phyloP scores from a whole-genome alignment of 805 yeast genomes.

The Cyberlindnera saturnus region DNA sequence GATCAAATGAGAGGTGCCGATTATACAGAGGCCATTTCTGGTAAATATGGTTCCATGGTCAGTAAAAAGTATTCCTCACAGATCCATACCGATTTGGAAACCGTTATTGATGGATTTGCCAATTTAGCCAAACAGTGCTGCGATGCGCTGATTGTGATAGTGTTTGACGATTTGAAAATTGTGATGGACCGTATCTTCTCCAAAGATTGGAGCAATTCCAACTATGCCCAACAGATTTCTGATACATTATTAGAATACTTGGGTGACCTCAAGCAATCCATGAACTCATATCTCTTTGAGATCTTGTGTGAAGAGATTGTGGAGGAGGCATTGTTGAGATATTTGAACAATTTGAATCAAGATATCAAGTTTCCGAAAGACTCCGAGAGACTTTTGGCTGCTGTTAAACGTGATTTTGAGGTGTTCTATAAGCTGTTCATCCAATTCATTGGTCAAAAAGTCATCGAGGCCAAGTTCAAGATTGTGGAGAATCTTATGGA shows the following conservation, averaged over 20 bases:
- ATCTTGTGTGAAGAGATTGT: slow-evolving; percentile 47
- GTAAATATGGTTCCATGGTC: slow-evolving; percentile 58
- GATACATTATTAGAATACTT: slow-evolving; percentile 75
- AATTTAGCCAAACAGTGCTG: slow-evolving; percentile 64
- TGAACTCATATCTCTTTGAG: slow-evolving; percentile 49
- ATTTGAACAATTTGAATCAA: slow-evolving; percentile 40
- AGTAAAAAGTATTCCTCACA: slow-evolving; percentile 55
- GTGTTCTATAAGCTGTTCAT: slow-evolving; percentile 48
- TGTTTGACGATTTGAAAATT: slow-evolving; percentile 63
- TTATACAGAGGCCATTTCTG: slow-evolving; percentile 62
- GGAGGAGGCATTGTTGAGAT: slow-evolving; percentile 44
- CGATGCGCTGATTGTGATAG: slow-evolving; percentile 47
- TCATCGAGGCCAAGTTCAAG: slow-evolving; percentile 44
- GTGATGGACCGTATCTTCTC: slow-evolving; percentile 60
- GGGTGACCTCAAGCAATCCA: slow-evolving; percentile 49
- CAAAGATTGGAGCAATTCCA: slow-evolving; percentile 56
- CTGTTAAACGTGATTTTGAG: slow-evolving; percentile 57
- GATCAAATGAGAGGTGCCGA: slow-evolving; percentile 74
- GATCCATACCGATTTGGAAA: slow-evolving; percentile 52
- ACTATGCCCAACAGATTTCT: slow-evolving; percentile 52
- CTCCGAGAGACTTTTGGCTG: slow-evolving; percentile 36
- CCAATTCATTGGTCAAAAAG: slow-evolving; percentile 34
- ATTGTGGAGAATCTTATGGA: slow-evolving; percentile 60
- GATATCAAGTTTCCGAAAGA: slow-evolving; percentile 38
- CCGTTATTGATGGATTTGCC: slow-evolving; percentile 74